These are phyloP conservation scores for Phaffia tasmanica DNA, from an alignment of 768 basidiomycete species.

Conservation along the genomic window DNA sequence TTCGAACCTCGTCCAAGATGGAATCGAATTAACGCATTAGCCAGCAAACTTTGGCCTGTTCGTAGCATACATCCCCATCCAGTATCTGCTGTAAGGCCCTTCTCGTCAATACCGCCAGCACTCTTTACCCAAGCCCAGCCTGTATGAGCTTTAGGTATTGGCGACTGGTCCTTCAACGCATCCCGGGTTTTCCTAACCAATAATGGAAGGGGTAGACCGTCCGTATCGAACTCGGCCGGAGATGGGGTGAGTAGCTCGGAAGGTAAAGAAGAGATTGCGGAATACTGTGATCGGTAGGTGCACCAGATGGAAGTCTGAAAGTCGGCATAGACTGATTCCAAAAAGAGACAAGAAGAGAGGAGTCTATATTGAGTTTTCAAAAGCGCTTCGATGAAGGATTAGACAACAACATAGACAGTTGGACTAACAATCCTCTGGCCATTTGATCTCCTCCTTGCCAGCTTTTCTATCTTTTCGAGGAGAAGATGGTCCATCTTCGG, in stretches of 20 bases:
- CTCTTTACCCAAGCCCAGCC: constrained; percentile 52
- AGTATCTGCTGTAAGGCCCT: constrained; percentile 70
- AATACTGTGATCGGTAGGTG: constrained; percentile 80
- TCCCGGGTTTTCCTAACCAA: constrained; percentile 20
- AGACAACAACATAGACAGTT: background rate
- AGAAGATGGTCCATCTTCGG: constrained; percentile 23
- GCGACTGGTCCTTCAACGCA: constrained; percentile 27
- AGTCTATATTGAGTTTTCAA: constrained; percentile 48
- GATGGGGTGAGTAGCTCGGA: constrained; percentile 31
- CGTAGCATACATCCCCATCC: constrained; percentile 91
- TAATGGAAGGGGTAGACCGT: constrained; percentile 41
- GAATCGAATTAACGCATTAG: constrained; percentile 62
- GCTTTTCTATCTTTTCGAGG: constrained; percentile 27
- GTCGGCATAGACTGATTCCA: constrained; percentile 60
- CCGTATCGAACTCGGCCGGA: constrained; percentile 42
- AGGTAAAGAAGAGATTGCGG: constrained; percentile 50
- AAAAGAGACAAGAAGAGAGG: constrained; percentile 32
- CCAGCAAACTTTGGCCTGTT: constrained; percentile 73
- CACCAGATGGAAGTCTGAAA: constrained; percentile 82
- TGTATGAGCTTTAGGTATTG: constrained; percentile 33
- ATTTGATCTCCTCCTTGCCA: constrained; percentile 43
- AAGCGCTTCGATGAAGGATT: background rate
- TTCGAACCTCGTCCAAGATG: constrained; percentile 62
- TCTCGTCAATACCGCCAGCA: constrained; percentile 46
- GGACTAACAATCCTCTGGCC: constrained; percentile 38